phyloP scores from a whole-genome alignment of 2,329 filamentous ascomycete species.

The Penicillium sp. region DNA sequence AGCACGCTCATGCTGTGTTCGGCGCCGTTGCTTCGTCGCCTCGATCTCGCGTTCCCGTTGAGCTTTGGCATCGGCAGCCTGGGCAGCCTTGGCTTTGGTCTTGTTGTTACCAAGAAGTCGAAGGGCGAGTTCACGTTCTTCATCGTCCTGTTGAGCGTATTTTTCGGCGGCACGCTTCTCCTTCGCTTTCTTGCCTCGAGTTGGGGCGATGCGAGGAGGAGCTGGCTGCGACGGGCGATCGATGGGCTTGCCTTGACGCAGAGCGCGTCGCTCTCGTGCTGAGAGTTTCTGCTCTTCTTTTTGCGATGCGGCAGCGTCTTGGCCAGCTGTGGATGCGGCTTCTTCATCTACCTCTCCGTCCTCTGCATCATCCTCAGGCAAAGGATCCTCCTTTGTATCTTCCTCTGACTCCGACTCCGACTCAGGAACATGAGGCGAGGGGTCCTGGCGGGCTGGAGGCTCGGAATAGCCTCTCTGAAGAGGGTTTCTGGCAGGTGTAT shows the following conservation, averaged over 20 bases:
- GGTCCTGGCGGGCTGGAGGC: neutral
- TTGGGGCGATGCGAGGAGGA: constrained; percentile 24
- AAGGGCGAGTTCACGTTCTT: constrained; percentile 80
- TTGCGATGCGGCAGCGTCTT: constrained; percentile 24
- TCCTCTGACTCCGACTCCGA: constrained; percentile 28
- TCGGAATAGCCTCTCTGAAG: constrained; percentile 19
- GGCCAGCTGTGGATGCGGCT: constrained; percentile 18
- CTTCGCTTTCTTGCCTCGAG: constrained; percentile 73
- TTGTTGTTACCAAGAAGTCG: constrained; percentile 71
- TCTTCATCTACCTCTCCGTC: constrained; percentile 11
- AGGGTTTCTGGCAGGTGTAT: constrained; percentile 16
- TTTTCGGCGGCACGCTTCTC: constrained; percentile 83
- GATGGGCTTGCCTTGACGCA: constrained; percentile 30
- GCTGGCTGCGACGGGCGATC: constrained; percentile 21
- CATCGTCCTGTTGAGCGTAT: constrained; percentile 91
- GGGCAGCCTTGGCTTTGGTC: constrained; percentile 57
- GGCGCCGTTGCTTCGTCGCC: constrained; percentile 68
- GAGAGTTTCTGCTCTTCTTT: constrained; percentile 32
- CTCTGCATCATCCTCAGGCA: neutral
- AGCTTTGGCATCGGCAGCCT: constrained; percentile 56
- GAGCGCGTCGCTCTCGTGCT: constrained; percentile 43
- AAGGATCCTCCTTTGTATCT: constrained; percentile 20
- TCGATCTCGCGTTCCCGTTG: constrained; percentile 67
- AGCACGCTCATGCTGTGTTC: constrained; percentile 72
- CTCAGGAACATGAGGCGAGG: constrained; percentile 6